Evolutionary conservation across 2,329 filamentous ascomycete species (phyloP).

Genomic region (Teratosphaeria epicoccoides): DNA sequence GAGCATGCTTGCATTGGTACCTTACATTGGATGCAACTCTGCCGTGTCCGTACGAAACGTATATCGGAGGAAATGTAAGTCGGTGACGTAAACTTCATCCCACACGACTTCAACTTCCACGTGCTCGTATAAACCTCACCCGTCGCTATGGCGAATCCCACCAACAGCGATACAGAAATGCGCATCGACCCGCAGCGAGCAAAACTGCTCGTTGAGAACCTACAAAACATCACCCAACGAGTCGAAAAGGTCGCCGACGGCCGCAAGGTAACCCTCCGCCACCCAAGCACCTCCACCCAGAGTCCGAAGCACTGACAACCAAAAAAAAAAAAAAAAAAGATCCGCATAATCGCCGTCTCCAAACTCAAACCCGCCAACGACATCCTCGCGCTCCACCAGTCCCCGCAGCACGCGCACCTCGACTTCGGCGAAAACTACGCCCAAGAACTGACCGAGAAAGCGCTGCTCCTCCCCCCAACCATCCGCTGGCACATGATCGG

Average conservation of each 20-base stretch:
- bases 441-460: conserved; percentile 74
- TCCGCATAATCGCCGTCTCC: conserved; percentile 86
- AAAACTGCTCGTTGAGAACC: conserved; percentile 36
- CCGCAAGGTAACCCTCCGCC: conserved; percentile 5
- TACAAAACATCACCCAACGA: conserved; percentile 31
- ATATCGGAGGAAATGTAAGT: too few species aligned
- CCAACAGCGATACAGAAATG: conserved; percentile 14
- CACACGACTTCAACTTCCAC: too few species aligned
- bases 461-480: conserved; percentile 59
- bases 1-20: too few species aligned
- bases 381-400: conserved; percentile 68
- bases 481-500: conserved; percentile 97
- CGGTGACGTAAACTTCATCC: too few species aligned
- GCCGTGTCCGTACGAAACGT: too few species aligned
- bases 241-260: conserved; percentile 27
- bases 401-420: conserved; percentile 31
- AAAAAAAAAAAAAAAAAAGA: conserved; percentile 31
- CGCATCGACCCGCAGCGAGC: conserved; percentile 34
- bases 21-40: too few species aligned
- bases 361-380: conserved; percentile 93
- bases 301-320: not conserved
- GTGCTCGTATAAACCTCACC: not conserved
- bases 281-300: too few species aligned
- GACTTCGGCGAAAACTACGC: conserved; percentile 96
- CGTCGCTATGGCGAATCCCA: not conserved